A percentile compares a stretch with the other conserved stretches of the same genome.
phyloP scores from a whole-genome alignment of 345 rosid genomes.

The Syzygium oleosum region DNA sequence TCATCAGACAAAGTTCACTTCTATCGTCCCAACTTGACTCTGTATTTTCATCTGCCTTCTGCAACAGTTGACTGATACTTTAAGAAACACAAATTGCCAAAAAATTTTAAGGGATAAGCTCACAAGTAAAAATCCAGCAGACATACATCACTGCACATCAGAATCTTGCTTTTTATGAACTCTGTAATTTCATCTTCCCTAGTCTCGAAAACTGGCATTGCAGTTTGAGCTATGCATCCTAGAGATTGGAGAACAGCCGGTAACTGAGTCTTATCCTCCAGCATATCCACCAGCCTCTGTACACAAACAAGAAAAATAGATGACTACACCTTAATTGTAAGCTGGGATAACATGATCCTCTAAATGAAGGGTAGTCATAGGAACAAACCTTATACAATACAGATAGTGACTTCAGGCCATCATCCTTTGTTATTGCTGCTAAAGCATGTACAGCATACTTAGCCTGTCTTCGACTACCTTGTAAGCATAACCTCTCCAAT shows the following conservation, averaged over 20 bases:
- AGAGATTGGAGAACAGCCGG: slow-evolving; percentile 92
- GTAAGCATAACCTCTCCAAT: slow-evolving; percentile 85
- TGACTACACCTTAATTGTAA: not conserved
- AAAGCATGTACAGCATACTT: slow-evolving; percentile 97
- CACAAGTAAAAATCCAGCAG: slow-evolving; percentile 7
- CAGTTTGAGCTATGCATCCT: slow-evolving; percentile 97
- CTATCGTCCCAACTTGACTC: slow-evolving; percentile 61
- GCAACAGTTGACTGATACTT: slow-evolving; percentile 22
- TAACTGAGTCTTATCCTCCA: slow-evolving; percentile 80
- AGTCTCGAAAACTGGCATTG: slow-evolving; percentile 95
- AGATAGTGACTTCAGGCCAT: slow-evolving; percentile 92
- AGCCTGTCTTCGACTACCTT: slow-evolving; percentile 92
- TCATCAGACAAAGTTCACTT: slow-evolving; percentile 79
- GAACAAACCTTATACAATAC: slow-evolving; percentile 79
- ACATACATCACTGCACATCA: slow-evolving; percentile 51
- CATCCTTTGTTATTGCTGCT: slow-evolving; percentile 97
- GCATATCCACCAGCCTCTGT: slow-evolving; percentile 94
- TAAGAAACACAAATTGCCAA: slow-evolving; percentile 4
- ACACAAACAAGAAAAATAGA: slow-evolving; percentile 14
- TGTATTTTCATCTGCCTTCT: slow-evolving; percentile 49
- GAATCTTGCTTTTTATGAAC: slow-evolving; percentile 69
- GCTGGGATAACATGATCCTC: not conserved
- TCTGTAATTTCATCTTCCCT: slow-evolving; percentile 83
- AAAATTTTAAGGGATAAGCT: slow-evolving; percentile 5
- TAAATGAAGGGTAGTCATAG: not conserved